Evolutionary conservation across 2,329 filamentous ascomycete genomes (phyloP), one percentile per base, ranked within the genome.

Genomic region (Zopfia rhizophila): DNA sequence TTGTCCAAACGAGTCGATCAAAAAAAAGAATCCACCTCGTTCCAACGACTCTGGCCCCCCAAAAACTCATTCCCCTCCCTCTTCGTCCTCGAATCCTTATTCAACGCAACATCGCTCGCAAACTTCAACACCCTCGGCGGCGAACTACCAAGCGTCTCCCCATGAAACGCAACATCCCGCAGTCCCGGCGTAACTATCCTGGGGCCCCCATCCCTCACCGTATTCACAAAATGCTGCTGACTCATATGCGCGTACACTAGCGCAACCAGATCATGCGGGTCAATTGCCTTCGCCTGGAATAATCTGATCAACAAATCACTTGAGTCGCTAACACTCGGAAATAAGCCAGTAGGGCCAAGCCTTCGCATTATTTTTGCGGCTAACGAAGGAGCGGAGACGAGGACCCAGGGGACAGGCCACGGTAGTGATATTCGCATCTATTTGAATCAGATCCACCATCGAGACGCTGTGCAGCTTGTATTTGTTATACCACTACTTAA

Each of bases 361-460:
- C 12, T 58, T 60, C 17, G 58, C 57, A 19, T 65, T 70, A 37
- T 73, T 70, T 32, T 72, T 73, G 21, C 71, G 63, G 17, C 71
- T 70, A 25, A 73, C 64, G 28, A 69, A 73, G 3, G 65, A 61
- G 5, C 68, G 61, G 30, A 72, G 55, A 13, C 70, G 62, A n/a
- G 71, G 70, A 6, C 71, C 71, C 6, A 73, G 58, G 0, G 71
- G 71, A 37, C 70, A 74, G 2, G 68, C 68, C 3, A 73, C 70
- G 3, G 68, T 69, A 5, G 70, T 70, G 16, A 72, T 58, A 21
- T 62, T 72, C 22, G 69, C 69, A 25, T 63, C 70, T 19, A 71
- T 65, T 38, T 73, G 70, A 16, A 74, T 71, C 17, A 74, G 58
- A 36, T 74, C 71, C 6, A 70, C 70, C 63, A 72, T 70, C 22